A percentile compares a stretch with the other conserved stretches of the same genome.
These are phyloP conservation scores for Achaetomium macrosporum DNA, from an alignment of 2,329 filamentous ascomycete genomes.

Conservation along the genomic window DNA sequence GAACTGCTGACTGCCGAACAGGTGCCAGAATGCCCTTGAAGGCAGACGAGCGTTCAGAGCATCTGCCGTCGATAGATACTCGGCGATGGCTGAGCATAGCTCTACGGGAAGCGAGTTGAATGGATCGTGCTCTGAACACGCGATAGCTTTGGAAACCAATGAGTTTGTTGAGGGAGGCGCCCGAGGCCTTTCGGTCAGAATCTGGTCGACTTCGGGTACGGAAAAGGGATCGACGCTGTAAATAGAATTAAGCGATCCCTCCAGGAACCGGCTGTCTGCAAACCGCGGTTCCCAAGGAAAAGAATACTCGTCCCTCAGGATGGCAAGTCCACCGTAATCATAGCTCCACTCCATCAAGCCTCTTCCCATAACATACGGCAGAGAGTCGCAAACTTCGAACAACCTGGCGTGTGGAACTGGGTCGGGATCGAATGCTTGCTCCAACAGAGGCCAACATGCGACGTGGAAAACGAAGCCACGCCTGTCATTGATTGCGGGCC, in stretches of 20 bases:
- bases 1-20: conserved; percentile 1
- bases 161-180: neutral
- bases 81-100: neutral
- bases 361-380: neutral
- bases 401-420: neutral
- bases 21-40: neutral
- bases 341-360: neutral
- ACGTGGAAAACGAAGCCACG: conserved; percentile 1
- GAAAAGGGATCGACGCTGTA: neutral
- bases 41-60: neutral
- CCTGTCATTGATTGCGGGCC: neutral
- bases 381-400: conserved; percentile 1
- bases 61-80: neutral
- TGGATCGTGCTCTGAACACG: neutral
- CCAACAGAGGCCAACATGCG: neutral
- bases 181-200: neutral
- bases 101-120: neutral
- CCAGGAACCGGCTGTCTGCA: neutral
- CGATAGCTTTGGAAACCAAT: neutral
- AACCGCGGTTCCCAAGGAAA: conserved; percentile 1
- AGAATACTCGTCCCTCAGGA: neutral
- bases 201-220: neutral
- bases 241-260: neutral
- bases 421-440: neutral
- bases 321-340: neutral